Evolutionary conservation across 2,329 filamentous ascomycete species (phyloP), one percentile per base, ranked within the genome.

Genomic region (Trichoderma brevicompactum): DNA sequence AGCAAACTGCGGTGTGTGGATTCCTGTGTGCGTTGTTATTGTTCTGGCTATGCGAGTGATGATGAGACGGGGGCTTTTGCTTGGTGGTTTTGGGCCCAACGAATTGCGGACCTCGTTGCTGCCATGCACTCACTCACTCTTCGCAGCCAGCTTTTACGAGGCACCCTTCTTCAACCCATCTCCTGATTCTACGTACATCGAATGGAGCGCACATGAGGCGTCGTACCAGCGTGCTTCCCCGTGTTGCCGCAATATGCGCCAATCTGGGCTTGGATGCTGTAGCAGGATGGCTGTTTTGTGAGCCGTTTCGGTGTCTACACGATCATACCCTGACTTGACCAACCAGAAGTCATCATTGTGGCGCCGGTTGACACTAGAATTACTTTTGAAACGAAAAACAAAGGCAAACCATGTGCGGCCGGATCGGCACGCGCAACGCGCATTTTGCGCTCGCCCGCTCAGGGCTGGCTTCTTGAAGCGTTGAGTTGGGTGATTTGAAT

Each of bases 11-110:
- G 50, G 58, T 40, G 58, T 54, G 64, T 56, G 58, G 59, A 44
- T 41, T 66, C 52, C 36, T 52, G 43, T 66, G 56, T 66, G 58
- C 65, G 65, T 44, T 66, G 65, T 62, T 65, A 49, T 65, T 62
- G 41, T 61, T 61, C 49, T 49, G 64, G 50, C 40, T n/a, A 65
- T 65, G 64, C 64, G 50, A 60, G 64, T 61, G 64, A 65, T 65
- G 40, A 38, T 52, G 43, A 17, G 63, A 59, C 43, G 46, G 55
- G 40, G 32, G 49, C n/a, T 56, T 64, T 41, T 50, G 49, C 55
- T 36, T 65, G 49, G 49, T 54, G 17, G 17, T 28, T 41, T 54
- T 41, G 41, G 62, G 23, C 62, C 56, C 64, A 65, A 65, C 50
- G 44, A 56, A 62, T 61, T 44, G 55, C 32, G 53, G 38, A 40